Conservation (phyloP, 1,139 yeast genomes). For the Suhomyces atakaporum region DNA sequence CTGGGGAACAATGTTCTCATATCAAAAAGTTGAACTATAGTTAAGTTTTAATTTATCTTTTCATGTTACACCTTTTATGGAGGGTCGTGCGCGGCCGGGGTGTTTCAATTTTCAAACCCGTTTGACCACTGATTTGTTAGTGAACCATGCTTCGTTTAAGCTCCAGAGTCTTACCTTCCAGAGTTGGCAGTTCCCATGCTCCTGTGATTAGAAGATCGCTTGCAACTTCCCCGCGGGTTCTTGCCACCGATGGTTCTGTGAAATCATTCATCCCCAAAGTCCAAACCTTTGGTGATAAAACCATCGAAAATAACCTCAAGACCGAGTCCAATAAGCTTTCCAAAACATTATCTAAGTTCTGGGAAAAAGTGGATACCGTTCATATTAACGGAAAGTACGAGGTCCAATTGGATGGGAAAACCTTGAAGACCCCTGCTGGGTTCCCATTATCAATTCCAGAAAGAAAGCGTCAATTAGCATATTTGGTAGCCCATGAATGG, state of each 20-base stretch:
- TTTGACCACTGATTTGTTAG: not conserved
- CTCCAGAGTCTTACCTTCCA: constrained; percentile 2
- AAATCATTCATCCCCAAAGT: constrained; percentile 16
- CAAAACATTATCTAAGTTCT: constrained; percentile 73
- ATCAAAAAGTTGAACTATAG: too few species aligned
- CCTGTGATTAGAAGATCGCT: not conserved
- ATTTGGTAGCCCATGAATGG: constrained; percentile 88
- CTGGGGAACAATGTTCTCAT: too few species aligned
- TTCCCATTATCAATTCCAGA: constrained; percentile 65
- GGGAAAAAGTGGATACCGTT: constrained; percentile 72
- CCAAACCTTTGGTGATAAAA: constrained; percentile 38
- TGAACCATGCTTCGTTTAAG: constrained; percentile 8
- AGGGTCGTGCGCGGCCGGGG: constrained; percentile 3
- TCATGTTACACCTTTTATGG: too few species aligned
- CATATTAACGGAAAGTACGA: constrained; percentile 37
- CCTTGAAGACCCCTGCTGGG: constrained; percentile 86
- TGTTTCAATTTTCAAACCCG: not conserved
- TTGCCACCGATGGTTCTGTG: constrained; percentile 13
- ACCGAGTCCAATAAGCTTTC: constrained; percentile 73
- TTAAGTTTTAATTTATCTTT: too few species aligned
- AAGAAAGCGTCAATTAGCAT: constrained; percentile 63
- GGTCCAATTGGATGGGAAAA: constrained; percentile 70
- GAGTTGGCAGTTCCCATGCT: not conserved
- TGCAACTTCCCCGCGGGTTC: not conserved
- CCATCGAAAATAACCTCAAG: constrained; percentile 50